Evolutionary conservation across 345 rosid genomes (phyloP), one percentile per base, ranked within the genome.

Genomic region (Eucalyptus guilfoylei): DNA sequence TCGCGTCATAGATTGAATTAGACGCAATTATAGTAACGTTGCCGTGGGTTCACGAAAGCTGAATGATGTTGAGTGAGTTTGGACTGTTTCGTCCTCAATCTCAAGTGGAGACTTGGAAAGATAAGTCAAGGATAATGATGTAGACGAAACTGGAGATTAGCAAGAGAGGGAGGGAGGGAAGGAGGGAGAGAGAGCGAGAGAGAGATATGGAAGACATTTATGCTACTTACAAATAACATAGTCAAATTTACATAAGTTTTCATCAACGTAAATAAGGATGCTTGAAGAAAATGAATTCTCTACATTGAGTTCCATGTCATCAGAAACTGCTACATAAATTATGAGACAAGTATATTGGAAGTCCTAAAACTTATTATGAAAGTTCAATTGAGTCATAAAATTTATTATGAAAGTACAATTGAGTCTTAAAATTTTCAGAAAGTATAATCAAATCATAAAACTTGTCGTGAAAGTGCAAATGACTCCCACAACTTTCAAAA

Each of bases 401-500:
- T 52, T 52, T 1, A 10, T 58, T 24, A 58, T 26, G n/a, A 58
- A 58, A 2, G 14, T 58, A 11, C 14, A 26, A 26, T 1, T 26
- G 1, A 58, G 67, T 24, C 14, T 24, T 26, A 26, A 58, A 26
- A 58, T 10, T 58, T 58, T 58, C 14, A 26, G 26, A 23, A 55
- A 55, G 62, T 55, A 9, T 3, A 55, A 55, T 55, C 6, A 55
- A 55, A 11, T 9, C 1, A 55, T 55, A 21, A 55, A 55, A 55
- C 14, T 58, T 58, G 14, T 26, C 3, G 7, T 2, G 0, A 58
- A 58, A 58, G n/a, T 58, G n/a, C 67, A 58, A 58, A 24, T 26
- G 4, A 0, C n/a, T 58, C 7, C n/a, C 1, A 58, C 6, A 58
- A 26, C 14, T 58, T 58, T 2, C 0, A 58, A 23, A 26, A 58